phyloP scores from a whole-genome alignment of 2,329 filamentous ascomycete species.

The Zymoseptoria pseudotritici region DNA sequence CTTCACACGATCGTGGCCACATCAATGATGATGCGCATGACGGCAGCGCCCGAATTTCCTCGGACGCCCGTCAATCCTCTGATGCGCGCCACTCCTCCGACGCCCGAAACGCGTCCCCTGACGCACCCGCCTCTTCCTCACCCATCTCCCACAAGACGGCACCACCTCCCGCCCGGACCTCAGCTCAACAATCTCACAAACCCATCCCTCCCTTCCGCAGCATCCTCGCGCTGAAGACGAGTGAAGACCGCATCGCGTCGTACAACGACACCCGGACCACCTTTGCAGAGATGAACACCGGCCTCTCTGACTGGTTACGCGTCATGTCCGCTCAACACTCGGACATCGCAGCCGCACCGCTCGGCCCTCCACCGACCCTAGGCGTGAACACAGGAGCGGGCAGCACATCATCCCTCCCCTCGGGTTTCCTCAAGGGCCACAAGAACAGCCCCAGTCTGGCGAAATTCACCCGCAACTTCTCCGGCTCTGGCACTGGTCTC shows the following conservation, averaged over 20 bases:
- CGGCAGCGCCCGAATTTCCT: not conserved
- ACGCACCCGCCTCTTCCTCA: not conserved
- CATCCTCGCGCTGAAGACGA: constrained; percentile 61
- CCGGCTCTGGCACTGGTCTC: constrained; percentile 24
- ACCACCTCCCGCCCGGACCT: not conserved
- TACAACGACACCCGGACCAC: constrained; percentile 66
- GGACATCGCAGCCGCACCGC: not conserved
- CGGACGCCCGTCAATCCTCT: not conserved
- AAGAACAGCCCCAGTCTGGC: constrained; percentile 19
- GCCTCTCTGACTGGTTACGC: constrained; percentile 57
- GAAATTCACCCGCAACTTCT: constrained; percentile 11
- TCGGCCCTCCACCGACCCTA: constrained; percentile 39
- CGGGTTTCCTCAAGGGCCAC: constrained; percentile 8
- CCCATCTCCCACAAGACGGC: not conserved
- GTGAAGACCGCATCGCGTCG: constrained; percentile 62
- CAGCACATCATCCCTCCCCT: not conserved
- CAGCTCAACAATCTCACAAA: not conserved
- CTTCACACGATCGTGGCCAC: constrained; percentile 4
- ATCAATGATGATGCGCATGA: not conserved
- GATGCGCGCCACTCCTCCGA: not conserved
- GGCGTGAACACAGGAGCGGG: constrained; percentile 31
- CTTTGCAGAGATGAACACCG: constrained; percentile 66
- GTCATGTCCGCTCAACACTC: constrained; percentile 40
- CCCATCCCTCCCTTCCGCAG: constrained; percentile 61
- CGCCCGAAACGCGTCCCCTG: not conserved